phyloP scores from a whole-genome alignment of 345 rosid genomes.

The Zanthoxylum bungeanum region DNA sequence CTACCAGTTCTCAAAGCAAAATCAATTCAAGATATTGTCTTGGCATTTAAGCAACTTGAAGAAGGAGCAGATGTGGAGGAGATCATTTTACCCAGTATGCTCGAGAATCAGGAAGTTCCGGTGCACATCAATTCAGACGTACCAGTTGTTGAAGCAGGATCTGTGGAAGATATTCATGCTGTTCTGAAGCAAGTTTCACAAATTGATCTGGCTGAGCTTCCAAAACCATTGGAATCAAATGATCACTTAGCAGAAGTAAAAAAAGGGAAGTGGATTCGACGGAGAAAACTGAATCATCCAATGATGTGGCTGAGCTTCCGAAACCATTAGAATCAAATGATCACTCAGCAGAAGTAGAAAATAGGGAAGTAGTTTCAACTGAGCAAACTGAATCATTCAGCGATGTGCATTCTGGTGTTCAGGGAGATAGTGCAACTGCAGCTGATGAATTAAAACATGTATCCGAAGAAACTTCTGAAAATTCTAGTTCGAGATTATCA shows the following conservation, averaged over 20 bases:
- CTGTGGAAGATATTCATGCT: constrained; percentile 36
- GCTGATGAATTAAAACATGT: constrained; percentile 17
- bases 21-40: constrained; percentile 50
- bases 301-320: too few species aligned
- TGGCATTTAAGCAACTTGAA: constrained; percentile 57
- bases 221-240: constrained; percentile 20
- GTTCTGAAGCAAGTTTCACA: constrained; percentile 34
- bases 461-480: too few species aligned
- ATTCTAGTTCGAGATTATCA: too few species aligned
- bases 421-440: too few species aligned
- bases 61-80: constrained; percentile 57
- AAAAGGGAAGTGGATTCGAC: constrained; percentile 16
- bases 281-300: too few species aligned
- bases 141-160: constrained; percentile 42
- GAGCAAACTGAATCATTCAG: constrained; percentile 29
- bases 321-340: too few species aligned
- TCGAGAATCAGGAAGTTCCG: constrained; percentile 26
- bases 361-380: too few species aligned
- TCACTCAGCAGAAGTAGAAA: too few species aligned
- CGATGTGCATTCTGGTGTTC: too few species aligned
- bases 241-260: constrained; percentile 19
- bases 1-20: constrained; percentile 56
- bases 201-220: constrained; percentile 22
- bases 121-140: constrained; percentile 26
- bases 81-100: constrained; percentile 48